Evolutionary conservation across 495 filamentous ascomycete species (phyloP).

Genomic region (Tuber borchii): DNA sequence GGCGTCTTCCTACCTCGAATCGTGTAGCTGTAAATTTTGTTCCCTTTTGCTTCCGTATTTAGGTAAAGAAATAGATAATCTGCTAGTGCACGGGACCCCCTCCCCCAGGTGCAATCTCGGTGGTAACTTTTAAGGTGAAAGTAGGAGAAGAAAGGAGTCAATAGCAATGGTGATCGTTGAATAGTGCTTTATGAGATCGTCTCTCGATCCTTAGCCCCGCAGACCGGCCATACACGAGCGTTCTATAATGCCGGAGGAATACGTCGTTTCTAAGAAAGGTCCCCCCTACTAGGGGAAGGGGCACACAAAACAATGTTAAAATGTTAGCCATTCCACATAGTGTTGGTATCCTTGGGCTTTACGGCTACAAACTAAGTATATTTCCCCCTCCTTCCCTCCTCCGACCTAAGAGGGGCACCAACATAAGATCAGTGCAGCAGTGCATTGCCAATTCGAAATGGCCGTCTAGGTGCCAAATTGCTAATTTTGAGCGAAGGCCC

Average conservation of each 20-base stretch:
- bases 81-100: not conserved
- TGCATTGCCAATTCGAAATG: slow-evolving; percentile 48
- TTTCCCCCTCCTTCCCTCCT: too few species aligned
- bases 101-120: not conserved
- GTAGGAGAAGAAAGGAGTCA: not conserved
- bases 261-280: not conserved
- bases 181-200: not conserved
- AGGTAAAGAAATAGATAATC: not conserved
- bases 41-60: not conserved
- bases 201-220: not conserved
- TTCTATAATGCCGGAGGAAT: not conserved
- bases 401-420: not conserved
- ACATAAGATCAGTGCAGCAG: slow-evolving; percentile 10
- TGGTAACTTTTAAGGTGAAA: not conserved
- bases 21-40: not conserved
- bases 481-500: slow-evolving; percentile 53
- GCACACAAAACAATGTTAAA: not conserved
- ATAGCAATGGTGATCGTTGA: not conserved
- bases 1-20: not conserved
- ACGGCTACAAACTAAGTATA: slow-evolving; percentile 9
- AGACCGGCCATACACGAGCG: not conserved
- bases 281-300: not conserved
- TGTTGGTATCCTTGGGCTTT: not conserved
- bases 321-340: not conserved
- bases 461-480: slow-evolving; percentile 51